Conservation (phyloP, 768 basidiomycete genomes). For the Auriscalpium microsporum region DNA sequence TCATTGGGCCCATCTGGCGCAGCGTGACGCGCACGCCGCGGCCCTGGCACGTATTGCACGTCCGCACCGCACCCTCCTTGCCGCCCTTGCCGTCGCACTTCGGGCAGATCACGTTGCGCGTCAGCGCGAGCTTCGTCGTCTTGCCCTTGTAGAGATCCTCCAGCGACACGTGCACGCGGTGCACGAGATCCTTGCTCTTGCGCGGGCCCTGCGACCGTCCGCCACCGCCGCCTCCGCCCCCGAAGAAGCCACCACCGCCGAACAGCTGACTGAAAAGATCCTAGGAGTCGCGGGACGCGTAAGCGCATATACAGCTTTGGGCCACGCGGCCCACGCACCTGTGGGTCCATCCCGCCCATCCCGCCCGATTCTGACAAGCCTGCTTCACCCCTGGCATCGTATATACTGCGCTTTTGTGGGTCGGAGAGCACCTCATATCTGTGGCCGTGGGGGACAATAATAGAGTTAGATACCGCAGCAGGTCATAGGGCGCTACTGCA, state of each 20-base stretch:
- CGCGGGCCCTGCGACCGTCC: constrained; percentile 58
- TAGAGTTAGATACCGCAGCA: constrained; percentile 7
- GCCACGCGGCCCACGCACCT: constrained; percentile 38
- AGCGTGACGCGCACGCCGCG: constrained; percentile 87
- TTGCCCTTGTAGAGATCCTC: constrained; percentile 99
- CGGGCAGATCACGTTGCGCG: constrained; percentile 86
- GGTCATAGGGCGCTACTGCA: constrained; percentile 16
- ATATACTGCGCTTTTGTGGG: constrained; percentile 67
- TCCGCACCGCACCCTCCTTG: constrained; percentile 89
- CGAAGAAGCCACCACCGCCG: constrained; percentile 71
- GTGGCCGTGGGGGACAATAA: constrained; percentile 2
- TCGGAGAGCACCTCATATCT: constrained; percentile 95
- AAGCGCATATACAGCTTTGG: not conserved
- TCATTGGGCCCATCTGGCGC: constrained; percentile 99
- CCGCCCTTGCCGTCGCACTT: constrained; percentile 97
- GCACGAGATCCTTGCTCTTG: constrained; percentile 96
- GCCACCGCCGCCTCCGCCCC: constrained; percentile 47
- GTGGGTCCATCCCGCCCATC: constrained; percentile 95
- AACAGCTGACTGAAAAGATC: constrained; percentile 97
- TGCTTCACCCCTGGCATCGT: constrained; percentile 90
- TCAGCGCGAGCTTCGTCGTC: constrained; percentile 94
- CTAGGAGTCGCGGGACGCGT: constrained; percentile 26
- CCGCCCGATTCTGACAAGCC: constrained; percentile 81
- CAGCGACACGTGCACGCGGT: constrained; percentile 91
- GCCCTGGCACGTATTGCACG: constrained; percentile 72